Base-by-base conservation (phyloP, 2,329 filamentous ascomycete genomes). In the Paraphoma sp. region DNA sequence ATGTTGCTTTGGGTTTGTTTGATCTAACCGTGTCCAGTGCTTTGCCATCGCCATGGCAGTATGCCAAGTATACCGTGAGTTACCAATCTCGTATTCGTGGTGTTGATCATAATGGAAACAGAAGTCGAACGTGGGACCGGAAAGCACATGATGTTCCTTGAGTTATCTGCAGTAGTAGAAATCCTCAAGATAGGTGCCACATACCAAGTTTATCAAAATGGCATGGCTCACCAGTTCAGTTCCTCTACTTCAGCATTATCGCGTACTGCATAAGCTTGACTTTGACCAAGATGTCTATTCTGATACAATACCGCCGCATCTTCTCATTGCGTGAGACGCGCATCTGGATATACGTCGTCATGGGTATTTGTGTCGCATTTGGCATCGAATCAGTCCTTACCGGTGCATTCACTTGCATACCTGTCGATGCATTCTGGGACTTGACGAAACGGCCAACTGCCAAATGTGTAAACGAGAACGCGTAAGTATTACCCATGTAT, bases 281-380 rank as follows among this genome's bases (percentile, higher is more conserved):
- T 14, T 42, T 59, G 12, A 68, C 60, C 28, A 68, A 68, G 44
- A 45, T 68, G 8, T 66, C 64, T 2, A 69, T 69, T n/a, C 29
- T 69, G 30, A 31, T 66, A 12, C 64, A 69, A 42, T 69, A 69
- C 47, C 42, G 59, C 17, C 57, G 64, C 28, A 67, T 69, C 44
- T 68, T 69, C 30, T 57, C 63, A 14, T 12, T 63, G 7, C 51
- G 53, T 17, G 45, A 60, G 33, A 56, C 56, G 50, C 56, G 62
- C 8, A 50, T 63, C 4, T 57, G 59, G 5, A 61, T 68, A 14
- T 65, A 67, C 51, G 54, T 62, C 29, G 57, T 57, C 12, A 53
- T 67, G 51, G 63, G 46, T 0, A 43, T 69, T 11, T 60, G 58
- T 29, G 43, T 58, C 11, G 54, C 59, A 2, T 63, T 51, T 41